Base-by-base conservation (phyloP, 805 yeast genomes). In the Metschnikowia picachoensis region DNA sequence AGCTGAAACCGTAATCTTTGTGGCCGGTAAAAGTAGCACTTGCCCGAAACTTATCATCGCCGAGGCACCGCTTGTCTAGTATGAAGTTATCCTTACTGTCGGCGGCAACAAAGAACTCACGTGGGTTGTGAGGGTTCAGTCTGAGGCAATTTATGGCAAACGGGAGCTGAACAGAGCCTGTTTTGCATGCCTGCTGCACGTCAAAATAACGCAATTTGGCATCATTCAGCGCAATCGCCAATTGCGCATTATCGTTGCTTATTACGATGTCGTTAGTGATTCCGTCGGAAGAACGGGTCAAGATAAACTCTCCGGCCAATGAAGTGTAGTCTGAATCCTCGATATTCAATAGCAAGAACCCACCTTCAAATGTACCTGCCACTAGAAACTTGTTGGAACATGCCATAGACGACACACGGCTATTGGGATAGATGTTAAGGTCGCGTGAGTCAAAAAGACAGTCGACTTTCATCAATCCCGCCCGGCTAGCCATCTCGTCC, bases 311-410 rank as follows among this genome's bases (percentile, higher is more conserved):
- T 15, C 66, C 68, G 1, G 64, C 43, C 9, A 51, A 35, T 4
- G 46, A 49, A 0, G 64, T 43, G 28, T 44, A 31, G 13, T 51
- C 51, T 0, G 64, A 59, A 37, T 60, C 62, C 4, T 55, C 44
- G 2, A 73, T 64, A 39, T 70, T 65, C 47, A 72, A 66, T 33
- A 72, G 58, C 3, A 76, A 52, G 46, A 70, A 67, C 12, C 79
- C 75, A 1, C 85, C 85, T 40, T 72, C 73, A 45, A 78, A 73
- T 0, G 84, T 77, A 1, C 85, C 85, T 10, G 78, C 73, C 9
- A 71, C 76, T 15, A 79, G 58, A 20, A 67, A 58, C 6, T 65
- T 65, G 14, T 67, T 58, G 14, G 76, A 64, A 35, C 79, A 70
- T 6, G 76, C 64, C 49, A 79, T 53, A 1, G 83, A 73, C 2